Evolutionary conservation across 2,329 filamentous ascomycete genomes (phyloP), one percentile per base, ranked within the genome.

Genomic region (Curvularia eragrostidis): DNA sequence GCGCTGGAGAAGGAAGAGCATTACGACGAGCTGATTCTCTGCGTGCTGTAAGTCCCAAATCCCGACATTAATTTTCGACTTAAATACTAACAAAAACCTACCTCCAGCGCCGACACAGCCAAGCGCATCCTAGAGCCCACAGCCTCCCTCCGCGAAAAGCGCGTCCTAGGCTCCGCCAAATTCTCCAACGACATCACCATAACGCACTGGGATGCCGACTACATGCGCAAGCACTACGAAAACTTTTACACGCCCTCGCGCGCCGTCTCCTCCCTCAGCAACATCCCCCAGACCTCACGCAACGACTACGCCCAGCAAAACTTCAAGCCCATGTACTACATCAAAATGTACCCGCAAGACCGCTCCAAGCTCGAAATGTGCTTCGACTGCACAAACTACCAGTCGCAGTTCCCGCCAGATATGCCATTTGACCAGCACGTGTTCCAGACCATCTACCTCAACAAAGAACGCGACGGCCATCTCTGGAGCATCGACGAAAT

Each of bases 361-460:
- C 79, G 81, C 1, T 83, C 78, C 2, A 84, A 86, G 72, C 82
- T 81, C 34, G 84, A 85, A 70, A 86, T 80, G 82, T 88, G 84
- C 55, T 92, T 91, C 75, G 88, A 92, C 73, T 90, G 87, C 77
- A 89, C 87, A 36, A 90, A 91, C 71, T 91, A 91, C 75, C 89
- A 92, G 71, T 83, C 87, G 43, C 89, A 91, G 69, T 89, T 92
- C 61, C 75, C 75, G 5, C 85, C 86, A 1, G 73, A 79, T 1
- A 78, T 84, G 0, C 80, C 81, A 0, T 82, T 84, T 51, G 82
- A 85, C 24, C 80, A 84, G 50, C 88, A 90, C 66, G 84, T 91
- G 15, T 91, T 90, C 71, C 89, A 92, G 64, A 88, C 85, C 8
- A 89, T 89, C 52, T 89, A 87, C 69, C 79, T 89, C 5, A 85